A percentile compares a stretch with the other conserved stretches of the same genome.
Evolutionary conservation across 2,329 filamentous ascomycete species (phyloP).

Genomic region (Hypomyces perniciosus): DNA sequence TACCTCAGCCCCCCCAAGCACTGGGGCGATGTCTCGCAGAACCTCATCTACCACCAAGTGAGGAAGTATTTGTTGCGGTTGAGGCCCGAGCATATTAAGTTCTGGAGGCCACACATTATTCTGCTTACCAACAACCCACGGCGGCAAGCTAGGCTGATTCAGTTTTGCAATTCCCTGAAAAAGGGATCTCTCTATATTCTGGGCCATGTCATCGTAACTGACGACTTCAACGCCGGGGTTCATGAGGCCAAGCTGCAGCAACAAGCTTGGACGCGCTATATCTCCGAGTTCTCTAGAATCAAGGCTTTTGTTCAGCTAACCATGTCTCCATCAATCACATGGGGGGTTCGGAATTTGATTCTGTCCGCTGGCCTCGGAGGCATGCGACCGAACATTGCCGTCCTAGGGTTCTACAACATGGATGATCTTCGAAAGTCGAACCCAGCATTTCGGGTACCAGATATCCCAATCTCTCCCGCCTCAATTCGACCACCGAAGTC

Average conservation of each 20-base stretch:
- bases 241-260: constrained; percentile 78
- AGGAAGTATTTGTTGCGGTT: constrained; percentile 81
- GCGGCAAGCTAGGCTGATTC: constrained; percentile 75
- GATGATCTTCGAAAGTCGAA: constrained; percentile 62
- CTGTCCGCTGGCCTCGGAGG: constrained; percentile 76
- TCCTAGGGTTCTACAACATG: constrained; percentile 75
- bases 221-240: constrained; percentile 72
- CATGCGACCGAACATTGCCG: constrained; percentile 83
- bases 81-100: constrained; percentile 84
- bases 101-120: constrained; percentile 85
- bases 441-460: constrained; percentile 52
- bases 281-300: constrained; percentile 72
- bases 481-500: constrained; percentile 23
- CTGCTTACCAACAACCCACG: constrained; percentile 77
- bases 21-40: constrained; percentile 88
- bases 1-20: constrained; percentile 79
- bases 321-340: constrained; percentile 75
- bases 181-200: constrained; percentile 81
- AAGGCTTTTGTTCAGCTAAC: constrained; percentile 87
- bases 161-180: constrained; percentile 87
- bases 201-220: constrained; percentile 80
- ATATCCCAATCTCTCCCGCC: constrained; percentile 34
- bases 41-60: constrained; percentile 79
- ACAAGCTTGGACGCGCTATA: constrained; percentile 77
- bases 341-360: constrained; percentile 79